These are phyloP conservation scores for Arctostaphylos glauca DNA, from an alignment of 148 eudicot species.

Conservation along the genomic window DNA sequence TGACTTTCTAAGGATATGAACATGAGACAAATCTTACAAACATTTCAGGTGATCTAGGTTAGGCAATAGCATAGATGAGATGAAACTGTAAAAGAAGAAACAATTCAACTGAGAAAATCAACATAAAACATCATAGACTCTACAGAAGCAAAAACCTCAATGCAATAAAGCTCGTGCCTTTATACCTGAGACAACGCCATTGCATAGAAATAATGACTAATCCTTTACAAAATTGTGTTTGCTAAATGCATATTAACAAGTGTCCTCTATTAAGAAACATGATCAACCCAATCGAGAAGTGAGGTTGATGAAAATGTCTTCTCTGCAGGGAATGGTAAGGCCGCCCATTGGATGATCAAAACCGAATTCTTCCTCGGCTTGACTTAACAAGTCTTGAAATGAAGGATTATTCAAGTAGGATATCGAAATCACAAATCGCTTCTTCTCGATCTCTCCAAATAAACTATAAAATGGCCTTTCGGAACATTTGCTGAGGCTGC, in stretches of 20 bases:
- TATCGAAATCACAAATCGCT: neutral
- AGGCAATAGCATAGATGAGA: no score
- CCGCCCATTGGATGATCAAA: slow-evolving; percentile 3
- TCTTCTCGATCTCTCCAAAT: slow-evolving; percentile 7
- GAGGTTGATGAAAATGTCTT: neutral
- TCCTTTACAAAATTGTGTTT: neutral
- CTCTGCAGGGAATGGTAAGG: neutral
- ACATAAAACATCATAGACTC: no score
- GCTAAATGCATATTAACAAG: neutral
- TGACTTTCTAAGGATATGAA: no score
- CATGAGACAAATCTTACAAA: no score
- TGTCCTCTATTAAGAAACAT: neutral
- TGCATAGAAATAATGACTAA: neutral
- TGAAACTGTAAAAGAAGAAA: no score
- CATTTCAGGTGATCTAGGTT: no score
- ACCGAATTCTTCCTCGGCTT: neutral
- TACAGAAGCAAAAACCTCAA: no score
- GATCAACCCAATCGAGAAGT: neutral
- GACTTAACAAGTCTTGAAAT: slow-evolving; percentile 8
- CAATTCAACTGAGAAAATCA: no score
- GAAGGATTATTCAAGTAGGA: neutral
- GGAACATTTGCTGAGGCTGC: slow-evolving; percentile 2
- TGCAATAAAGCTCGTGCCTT: no score
- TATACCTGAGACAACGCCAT: no score
- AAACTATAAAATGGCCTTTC: neutral